A percentile compares a stretch with the other conserved stretches of the same genome.
phyloP scores from a whole-genome alignment of 345 rosid species.

The Eucalyptus sp. region DNA sequence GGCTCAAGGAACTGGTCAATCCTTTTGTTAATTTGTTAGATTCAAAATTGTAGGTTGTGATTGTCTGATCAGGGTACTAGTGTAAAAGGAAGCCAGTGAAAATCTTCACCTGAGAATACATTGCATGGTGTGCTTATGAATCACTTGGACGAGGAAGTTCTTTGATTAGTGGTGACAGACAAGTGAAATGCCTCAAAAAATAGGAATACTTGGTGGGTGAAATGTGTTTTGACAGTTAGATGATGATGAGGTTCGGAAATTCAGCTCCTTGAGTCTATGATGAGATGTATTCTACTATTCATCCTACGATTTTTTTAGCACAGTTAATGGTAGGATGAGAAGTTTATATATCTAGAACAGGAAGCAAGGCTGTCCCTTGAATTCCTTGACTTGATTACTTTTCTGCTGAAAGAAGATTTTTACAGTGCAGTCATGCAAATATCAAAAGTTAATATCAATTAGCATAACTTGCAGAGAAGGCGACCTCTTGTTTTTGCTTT shows the following conservation, averaged over 20 bases:
- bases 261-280: neutral
- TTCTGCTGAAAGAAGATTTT: neutral
- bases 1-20: neutral
- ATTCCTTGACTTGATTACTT: neutral
- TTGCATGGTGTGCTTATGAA: neutral
- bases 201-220: neutral
- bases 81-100: neutral
- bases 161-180: rapidly evolving
- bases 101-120: neutral
- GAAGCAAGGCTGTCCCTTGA: neutral
- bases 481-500: neutral
- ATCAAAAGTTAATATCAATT: neutral
- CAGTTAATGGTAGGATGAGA: neutral
- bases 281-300: neutral
- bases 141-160: neutral
- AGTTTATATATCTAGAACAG: neutral
- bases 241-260: neutral
- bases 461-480: neutral
- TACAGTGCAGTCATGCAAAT: neutral
- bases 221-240: neutral
- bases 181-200: neutral
- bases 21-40: neutral
- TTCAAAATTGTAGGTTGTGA: neutral
- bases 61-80: neutral
- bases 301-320: neutral